Evolutionary conservation across 805 yeast species (phyloP).

Genomic region (Ogataea angusta): DNA sequence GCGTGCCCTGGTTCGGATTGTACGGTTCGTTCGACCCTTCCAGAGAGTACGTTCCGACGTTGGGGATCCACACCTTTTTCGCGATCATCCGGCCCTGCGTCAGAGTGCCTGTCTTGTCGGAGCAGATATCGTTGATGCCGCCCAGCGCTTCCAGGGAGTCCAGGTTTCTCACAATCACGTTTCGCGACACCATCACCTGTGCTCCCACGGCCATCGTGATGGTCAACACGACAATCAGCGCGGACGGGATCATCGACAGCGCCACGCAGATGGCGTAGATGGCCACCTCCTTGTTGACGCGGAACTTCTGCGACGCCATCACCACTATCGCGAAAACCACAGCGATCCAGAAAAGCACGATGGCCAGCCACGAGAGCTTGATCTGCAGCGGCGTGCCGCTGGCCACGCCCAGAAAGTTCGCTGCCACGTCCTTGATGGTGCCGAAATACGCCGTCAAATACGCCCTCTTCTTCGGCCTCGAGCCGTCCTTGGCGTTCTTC

Average conservation of each 20-base stretch:
- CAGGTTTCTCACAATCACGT: slow-evolving; percentile 38
- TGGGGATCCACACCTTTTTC: slow-evolving; percentile 19
- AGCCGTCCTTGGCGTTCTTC: not conserved
- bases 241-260: slow-evolving; percentile 39
- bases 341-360: not conserved
- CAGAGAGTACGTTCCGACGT: not conserved
- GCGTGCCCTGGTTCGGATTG: not conserved
- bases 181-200: slow-evolving; percentile 34
- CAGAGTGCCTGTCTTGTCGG: slow-evolving; percentile 76
- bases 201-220: slow-evolving; percentile 45
- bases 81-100: slow-evolving; percentile 53
- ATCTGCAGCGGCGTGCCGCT: not conserved
- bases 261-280: slow-evolving; percentile 35
- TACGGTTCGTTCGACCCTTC: not conserved
- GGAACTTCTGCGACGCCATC: slow-evolving; percentile 31
- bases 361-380: not conserved
- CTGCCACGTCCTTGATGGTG: not conserved
- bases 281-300: slow-evolving; percentile 44
- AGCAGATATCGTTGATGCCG: slow-evolving; percentile 57
- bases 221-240: slow-evolving; percentile 42
- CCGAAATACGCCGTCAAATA: not conserved
- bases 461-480: not conserved
- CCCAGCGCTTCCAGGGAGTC: slow-evolving; percentile 54
- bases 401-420: not conserved
- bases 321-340: slow-evolving; percentile 11